phyloP scores from a whole-genome alignment of 768 basidiomycete genomes.

The Boletus pseudopeckii region DNA sequence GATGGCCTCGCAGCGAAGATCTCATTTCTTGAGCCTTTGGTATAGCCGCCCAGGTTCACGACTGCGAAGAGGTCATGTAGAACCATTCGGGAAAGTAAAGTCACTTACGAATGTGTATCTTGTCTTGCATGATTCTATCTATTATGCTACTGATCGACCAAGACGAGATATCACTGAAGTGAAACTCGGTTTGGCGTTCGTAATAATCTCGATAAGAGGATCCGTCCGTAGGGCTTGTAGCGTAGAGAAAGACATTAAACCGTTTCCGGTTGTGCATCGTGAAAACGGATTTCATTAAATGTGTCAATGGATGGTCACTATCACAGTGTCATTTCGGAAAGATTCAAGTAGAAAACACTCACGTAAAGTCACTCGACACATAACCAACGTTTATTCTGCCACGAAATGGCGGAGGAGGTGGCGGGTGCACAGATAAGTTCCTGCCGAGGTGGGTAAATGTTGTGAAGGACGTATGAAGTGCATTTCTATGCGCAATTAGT shows the following conservation, averaged over 20 bases:
- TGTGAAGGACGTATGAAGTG: conserved; percentile 43
- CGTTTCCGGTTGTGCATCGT: conserved; percentile 37
- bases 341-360: conserved; percentile 6
- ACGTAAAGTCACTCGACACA: conserved; percentile 48
- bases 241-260: conserved; percentile 46
- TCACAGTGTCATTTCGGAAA: not conserved
- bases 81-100: not conserved
- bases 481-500: conserved; percentile 46
- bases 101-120: conserved; percentile 45
- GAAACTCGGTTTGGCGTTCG: conserved; percentile 34
- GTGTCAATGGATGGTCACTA: conserved; percentile 50
- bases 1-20: conserved; percentile 48
- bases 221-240: conserved; percentile 46
- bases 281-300: conserved; percentile 52
- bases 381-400: conserved; percentile 47
- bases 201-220: conserved; percentile 43
- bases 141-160: conserved; percentile 37
- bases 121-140: conserved; percentile 38
- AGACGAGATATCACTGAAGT: conserved; percentile 42
- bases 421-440: conserved; percentile 35
- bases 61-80: conserved; percentile 26
- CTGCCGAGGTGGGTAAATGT: conserved; percentile 34
- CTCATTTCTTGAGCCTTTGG: conserved; percentile 50
- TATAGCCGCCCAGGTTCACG: conserved; percentile 47
- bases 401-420: conserved; percentile 39